Evolutionary conservation across 2,329 filamentous ascomycete species (phyloP).

Genomic region (Davidsoniella eucalypti): DNA sequence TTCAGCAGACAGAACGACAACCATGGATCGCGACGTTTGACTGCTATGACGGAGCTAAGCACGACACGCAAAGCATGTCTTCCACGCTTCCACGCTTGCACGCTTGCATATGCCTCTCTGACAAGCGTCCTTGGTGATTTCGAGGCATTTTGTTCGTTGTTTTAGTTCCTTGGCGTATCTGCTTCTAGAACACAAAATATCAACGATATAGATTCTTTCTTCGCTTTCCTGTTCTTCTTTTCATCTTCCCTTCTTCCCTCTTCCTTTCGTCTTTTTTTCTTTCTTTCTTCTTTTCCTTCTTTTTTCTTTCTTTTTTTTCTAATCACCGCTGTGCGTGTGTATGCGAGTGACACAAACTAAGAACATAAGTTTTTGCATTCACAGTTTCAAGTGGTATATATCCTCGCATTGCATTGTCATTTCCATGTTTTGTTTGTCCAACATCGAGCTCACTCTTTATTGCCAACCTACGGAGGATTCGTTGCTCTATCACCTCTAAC

Average conservation of each 20-base stretch:
- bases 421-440: no score
- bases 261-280: conserved; percentile 7
- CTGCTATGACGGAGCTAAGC: no score
- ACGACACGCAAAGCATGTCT: conserved; percentile 7
- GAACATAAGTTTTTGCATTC: no score
- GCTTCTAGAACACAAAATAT: background rate
- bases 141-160: conserved; percentile 1
- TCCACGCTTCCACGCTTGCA: conserved; percentile 8
- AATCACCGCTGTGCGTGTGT: background rate
- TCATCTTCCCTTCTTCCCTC: background rate
- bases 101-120: background rate
- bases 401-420: no score
- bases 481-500: no score
- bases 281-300: background rate
- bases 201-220: background rate
- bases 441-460: no score
- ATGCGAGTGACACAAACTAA: no score
- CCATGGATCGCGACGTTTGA: no score
- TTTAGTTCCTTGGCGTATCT: background rate
- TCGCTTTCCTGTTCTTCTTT: background rate
- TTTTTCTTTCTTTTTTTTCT: background rate
- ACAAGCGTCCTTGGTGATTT: background rate
- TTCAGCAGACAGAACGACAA: no score
- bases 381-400: no score
- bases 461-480: no score